These are phyloP conservation scores for Camellia sinensis DNA, from an alignment of 148 eudicot genomes.

Conservation along the genomic window DNA sequence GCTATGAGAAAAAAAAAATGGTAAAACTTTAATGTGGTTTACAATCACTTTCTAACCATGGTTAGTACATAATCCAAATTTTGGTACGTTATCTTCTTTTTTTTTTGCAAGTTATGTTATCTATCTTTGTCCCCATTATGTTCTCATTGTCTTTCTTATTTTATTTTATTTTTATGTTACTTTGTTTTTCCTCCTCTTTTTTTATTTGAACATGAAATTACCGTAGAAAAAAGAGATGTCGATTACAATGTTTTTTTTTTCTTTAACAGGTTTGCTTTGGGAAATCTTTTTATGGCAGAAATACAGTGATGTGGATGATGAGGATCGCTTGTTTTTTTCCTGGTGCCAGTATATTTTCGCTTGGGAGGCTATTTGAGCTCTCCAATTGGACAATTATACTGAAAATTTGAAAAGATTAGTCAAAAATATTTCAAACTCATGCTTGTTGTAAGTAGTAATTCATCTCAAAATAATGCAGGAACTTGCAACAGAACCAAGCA, in stretches of 20 bases:
- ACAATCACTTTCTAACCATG: background rate
- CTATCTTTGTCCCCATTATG: background rate
- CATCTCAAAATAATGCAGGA: background rate
- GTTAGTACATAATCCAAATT: background rate
- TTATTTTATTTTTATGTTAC: background rate
- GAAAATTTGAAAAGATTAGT: background rate
- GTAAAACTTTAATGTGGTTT: background rate
- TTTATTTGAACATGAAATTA: background rate
- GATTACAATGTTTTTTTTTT: background rate
- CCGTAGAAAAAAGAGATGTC: background rate
- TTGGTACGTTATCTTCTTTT: background rate
- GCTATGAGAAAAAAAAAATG: background rate
- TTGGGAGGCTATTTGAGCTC: background rate
- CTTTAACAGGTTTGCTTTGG: background rate
- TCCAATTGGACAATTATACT: background rate
- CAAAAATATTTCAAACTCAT: background rate
- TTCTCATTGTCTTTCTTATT: background rate
- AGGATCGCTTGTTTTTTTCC: background rate
- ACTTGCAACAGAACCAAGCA: background rate
- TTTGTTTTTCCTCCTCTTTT: background rate
- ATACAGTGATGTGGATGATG: background rate
- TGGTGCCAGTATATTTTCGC: background rate
- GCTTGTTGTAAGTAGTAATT: background rate
- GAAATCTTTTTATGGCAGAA: background rate
- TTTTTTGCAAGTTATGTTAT: background rate